A percentile compares a stretch with the other conserved stretches of the same genome.
phyloP scores from a whole-genome alignment of 2,329 filamentous ascomycete genomes.

The Nectriaceae sp. region DNA sequence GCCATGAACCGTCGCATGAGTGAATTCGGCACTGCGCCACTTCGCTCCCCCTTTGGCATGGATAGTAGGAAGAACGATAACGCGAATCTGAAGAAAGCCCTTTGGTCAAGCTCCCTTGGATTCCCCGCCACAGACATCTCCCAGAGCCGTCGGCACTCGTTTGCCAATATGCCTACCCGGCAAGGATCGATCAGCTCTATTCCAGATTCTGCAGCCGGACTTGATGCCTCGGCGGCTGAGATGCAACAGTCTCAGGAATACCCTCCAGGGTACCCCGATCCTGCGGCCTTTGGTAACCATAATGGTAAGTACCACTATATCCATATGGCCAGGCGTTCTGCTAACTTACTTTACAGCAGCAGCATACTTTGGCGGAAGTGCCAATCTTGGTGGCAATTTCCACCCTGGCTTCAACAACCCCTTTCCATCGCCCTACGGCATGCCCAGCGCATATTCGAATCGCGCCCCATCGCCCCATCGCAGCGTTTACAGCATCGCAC shows the following conservation, averaged over 20 bases:
- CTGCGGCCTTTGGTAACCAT: constrained; percentile 37
- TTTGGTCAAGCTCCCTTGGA: constrained; percentile 72
- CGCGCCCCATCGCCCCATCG: constrained; percentile 63
- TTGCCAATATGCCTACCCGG: constrained; percentile 68
- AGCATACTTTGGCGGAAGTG: constrained; percentile 28
- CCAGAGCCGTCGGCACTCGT: constrained; percentile 79
- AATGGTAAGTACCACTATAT: constrained; percentile 39
- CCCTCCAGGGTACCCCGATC: constrained; percentile 41
- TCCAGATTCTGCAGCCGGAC: constrained; percentile 49
- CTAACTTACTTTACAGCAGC: constrained; percentile 12
- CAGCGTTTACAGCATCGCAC: constrained; percentile 61
- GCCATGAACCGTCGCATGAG: constrained; percentile 56
- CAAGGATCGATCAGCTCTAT: constrained; percentile 65
- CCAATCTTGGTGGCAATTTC: constrained; percentile 26
- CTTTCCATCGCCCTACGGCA: constrained; percentile 49
- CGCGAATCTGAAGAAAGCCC: constrained; percentile 59
- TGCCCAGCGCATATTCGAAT: constrained; percentile 47
- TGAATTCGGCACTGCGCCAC: constrained; percentile 51
- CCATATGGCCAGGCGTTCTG: not conserved
- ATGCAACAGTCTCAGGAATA: constrained; percentile 46
- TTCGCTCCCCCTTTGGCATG: constrained; percentile 50
- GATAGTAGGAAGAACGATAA: constrained; percentile 66
- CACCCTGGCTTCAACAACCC: constrained; percentile 36
- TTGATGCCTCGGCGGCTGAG: constrained; percentile 50
- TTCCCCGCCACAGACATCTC: constrained; percentile 66